A percentile compares a stretch with the other conserved stretches of the same genome.
Conservation (phyloP, 495 filamentous ascomycete genomes). For the Chaetomium fimeti region DNA sequence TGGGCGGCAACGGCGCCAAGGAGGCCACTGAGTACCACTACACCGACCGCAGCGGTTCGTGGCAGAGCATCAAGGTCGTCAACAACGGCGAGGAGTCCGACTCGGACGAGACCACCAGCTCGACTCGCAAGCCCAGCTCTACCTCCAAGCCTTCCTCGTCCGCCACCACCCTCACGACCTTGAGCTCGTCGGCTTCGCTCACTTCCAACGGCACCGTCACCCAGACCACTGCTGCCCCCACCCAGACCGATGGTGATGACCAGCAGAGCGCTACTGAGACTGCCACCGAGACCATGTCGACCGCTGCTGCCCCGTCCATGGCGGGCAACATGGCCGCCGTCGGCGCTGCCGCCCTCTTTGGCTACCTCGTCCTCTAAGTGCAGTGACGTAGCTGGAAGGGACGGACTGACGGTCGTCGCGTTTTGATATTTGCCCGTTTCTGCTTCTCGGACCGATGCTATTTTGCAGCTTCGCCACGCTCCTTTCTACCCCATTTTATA, state of each 20-base stretch:
- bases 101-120: conserved; percentile 25
- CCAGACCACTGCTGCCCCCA: conserved; percentile 23
- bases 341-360: conserved; percentile 33
- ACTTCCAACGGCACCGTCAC: conserved; percentile 16
- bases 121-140: conserved; percentile 21
- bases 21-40: conserved; percentile 66
- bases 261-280: conserved; percentile 9
- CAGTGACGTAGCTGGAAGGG: background rate
- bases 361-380: conserved; percentile 34
- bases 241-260: conserved; percentile 20
- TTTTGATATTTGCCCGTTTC: background rate
- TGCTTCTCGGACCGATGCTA: conserved; percentile 20
- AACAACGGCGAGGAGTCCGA: conserved; percentile 64
- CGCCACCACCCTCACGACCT: conserved; percentile 25
- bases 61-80: conserved; percentile 71
- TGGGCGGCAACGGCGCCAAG: conserved; percentile 70
- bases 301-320: conserved; percentile 30
- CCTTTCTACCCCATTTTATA: conserved; percentile 16
- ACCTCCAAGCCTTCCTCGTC: conserved; percentile 31
- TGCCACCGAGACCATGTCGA: conserved; percentile 14
- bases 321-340: conserved; percentile 28
- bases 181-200: conserved; percentile 8
- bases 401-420: background rate
- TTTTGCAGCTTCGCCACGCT: conserved; percentile 33
- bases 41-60: conserved; percentile 66